phyloP scores from a whole-genome alignment of 139 green algal species.

The Chlamydomonas eustigma region DNA sequence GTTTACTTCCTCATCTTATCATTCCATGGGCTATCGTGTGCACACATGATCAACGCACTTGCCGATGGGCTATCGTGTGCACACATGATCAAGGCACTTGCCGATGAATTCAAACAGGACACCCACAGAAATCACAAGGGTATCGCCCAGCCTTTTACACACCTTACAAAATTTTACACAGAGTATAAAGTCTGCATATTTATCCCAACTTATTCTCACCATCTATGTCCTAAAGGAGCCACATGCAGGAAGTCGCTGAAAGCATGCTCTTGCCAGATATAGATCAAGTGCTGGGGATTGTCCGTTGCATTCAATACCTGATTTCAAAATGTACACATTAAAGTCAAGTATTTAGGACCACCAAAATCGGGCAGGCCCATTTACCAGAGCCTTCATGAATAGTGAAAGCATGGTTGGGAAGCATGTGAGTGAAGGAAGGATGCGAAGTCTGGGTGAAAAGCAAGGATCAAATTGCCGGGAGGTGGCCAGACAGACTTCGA shows the following conservation, averaged over 20 bases:
- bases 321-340: not conserved
- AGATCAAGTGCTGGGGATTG: not conserved
- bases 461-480: no score
- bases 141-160: not conserved
- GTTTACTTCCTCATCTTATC: no score
- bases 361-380: no score
- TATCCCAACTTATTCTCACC: not conserved
- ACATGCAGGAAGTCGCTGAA: slow-evolving; percentile 3
- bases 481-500: no score
- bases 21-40: not conserved
- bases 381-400: no score
- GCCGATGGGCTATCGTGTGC: not conserved
- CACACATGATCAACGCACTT: not conserved
- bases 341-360: no score
- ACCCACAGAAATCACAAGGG: not conserved
- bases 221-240: not conserved
- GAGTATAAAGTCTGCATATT: no score
- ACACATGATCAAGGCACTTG: not conserved
- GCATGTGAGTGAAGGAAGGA: no score
- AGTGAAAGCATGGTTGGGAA: no score
- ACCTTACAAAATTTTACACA: no score
- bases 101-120: not conserved
- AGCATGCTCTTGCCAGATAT: not conserved
- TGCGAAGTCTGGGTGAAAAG: no score
- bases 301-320: slow-evolving; percentile 3